A percentile compares a stretch with the other conserved stretches of the same genome.
Conservation (phyloP, 805 yeast genomes). For the Wickerhamiella kurtzmanii region DNA sequence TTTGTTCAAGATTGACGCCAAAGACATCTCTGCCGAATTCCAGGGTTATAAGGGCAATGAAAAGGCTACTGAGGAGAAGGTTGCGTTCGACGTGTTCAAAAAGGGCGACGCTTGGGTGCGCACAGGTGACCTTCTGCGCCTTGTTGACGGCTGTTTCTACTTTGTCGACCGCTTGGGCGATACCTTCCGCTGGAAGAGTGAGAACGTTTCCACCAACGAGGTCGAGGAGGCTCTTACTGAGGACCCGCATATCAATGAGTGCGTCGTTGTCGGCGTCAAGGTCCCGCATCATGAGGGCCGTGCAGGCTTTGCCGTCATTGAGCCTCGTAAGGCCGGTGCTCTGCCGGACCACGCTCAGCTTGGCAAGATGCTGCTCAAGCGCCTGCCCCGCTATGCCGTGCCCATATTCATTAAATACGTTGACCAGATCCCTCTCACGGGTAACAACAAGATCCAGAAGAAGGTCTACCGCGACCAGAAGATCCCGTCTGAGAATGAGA, state of each 20-base stretch:
- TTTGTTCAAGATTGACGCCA: constrained; percentile 56
- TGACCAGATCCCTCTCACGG: constrained; percentile 46
- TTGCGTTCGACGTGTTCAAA: constrained; percentile 56
- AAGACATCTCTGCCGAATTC: constrained; percentile 58
- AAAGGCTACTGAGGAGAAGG: constrained; percentile 64
- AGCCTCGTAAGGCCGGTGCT: constrained; percentile 30
- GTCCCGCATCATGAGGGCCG: constrained; percentile 87
- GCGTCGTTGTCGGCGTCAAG: constrained; percentile 76
- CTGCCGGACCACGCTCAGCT: constrained; percentile 30
- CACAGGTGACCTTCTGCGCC: constrained; percentile 67
- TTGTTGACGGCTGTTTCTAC: constrained; percentile 58
- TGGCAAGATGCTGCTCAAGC: constrained; percentile 26
- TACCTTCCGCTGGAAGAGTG: constrained; percentile 93
- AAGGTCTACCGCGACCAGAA: constrained; percentile 32
- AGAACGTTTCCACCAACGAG: constrained; percentile 86
- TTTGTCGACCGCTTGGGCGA: constrained; percentile 91
- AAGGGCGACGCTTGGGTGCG: constrained; percentile 89
- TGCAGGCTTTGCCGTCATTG: constrained; percentile 78
- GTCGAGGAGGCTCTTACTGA: constrained; percentile 55
- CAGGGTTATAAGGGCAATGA: constrained; percentile 82
- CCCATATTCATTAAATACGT: constrained; percentile 71
- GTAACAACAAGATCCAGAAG: constrained; percentile 80
- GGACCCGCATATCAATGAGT: constrained; percentile 34
- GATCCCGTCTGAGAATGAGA: constrained; percentile 32
- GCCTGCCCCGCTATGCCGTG: constrained; percentile 71